Evolutionary conservation across 192 early-diverging fungal genomes (phyloP).

Genomic region (Linnemannia schmuckeri): DNA sequence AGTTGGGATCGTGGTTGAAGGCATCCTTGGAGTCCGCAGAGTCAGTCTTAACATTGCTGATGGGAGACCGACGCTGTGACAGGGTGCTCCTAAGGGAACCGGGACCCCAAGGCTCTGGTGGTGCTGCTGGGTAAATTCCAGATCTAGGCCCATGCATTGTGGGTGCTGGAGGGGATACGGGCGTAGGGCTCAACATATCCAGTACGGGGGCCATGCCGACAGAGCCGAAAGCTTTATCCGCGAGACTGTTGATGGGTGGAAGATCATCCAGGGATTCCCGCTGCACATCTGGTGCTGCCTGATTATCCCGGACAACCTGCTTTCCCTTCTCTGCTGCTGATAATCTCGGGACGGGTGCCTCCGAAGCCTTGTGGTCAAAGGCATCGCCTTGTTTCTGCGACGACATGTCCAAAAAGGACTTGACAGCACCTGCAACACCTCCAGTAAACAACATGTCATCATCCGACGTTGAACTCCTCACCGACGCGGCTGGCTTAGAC

Average conservation of each 20-base stretch:
- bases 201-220: not conserved
- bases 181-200: conserved; percentile 3
- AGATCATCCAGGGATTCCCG: conserved; percentile 2
- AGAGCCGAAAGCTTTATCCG: not conserved
- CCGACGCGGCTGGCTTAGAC: not conserved
- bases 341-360: not conserved
- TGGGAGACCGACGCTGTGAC: conserved; percentile 23
- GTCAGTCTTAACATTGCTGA: not conserved
- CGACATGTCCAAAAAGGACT: not conserved
- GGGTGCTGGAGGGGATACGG: not conserved
- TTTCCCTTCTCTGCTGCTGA: conserved; percentile 14
- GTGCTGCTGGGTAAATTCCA: conserved; percentile 38
- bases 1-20: conserved; percentile 12
- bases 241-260: conserved; percentile 19
- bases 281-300: not conserved
- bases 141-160: not conserved
- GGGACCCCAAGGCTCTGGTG: conserved; percentile 35
- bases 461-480: conserved; percentile 6
- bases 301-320: not conserved
- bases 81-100: not conserved
- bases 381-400: not conserved
- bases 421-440: conserved; percentile 18
- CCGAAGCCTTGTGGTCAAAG: not conserved
- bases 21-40: not conserved
- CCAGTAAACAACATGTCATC: conserved; percentile 16